Evolutionary conservation across 176 grass and related monocot genomes (phyloP).

Genomic region (Oryza glumipatula): DNA sequence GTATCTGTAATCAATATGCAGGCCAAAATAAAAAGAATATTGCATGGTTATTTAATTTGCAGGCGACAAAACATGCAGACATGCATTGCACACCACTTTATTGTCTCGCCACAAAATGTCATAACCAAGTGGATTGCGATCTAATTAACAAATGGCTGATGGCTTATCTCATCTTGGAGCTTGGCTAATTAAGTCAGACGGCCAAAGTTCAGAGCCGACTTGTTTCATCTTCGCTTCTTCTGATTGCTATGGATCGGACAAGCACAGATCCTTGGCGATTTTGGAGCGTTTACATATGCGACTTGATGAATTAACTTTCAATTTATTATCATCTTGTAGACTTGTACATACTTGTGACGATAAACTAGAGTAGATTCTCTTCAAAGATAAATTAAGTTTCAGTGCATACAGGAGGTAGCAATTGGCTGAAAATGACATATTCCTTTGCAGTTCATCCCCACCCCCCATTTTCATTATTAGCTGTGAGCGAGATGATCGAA

Average conservation of each 20-base stretch:
- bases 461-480: too few relatives aligned
- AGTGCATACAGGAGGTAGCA: neutral
- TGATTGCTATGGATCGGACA: constrained; percentile 24
- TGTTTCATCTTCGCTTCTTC: neutral
- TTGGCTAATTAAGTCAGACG: constrained; percentile 25
- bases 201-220: neutral
- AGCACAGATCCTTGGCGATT: neutral
- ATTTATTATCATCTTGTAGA: neutral
- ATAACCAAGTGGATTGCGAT: constrained; percentile 6
- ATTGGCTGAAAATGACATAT: neutral
- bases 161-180: constrained; percentile 30
- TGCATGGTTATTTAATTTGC: neutral
- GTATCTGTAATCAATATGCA: neutral
- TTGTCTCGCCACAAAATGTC: neutral
- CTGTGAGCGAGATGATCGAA: neutral
- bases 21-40: constrained; percentile 16
- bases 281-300: neutral
- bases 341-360: neutral
- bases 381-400: neutral
- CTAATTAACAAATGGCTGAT: constrained; percentile 9
- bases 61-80: neutral
- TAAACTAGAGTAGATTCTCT: neutral
- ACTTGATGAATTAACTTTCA: constrained; percentile 6
- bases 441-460: neutral
- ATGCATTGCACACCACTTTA: neutral